These are phyloP conservation scores for Colletotrichum sansevieriae DNA, from an alignment of 2,329 filamentous ascomycete genomes.

Conservation along the genomic window DNA sequence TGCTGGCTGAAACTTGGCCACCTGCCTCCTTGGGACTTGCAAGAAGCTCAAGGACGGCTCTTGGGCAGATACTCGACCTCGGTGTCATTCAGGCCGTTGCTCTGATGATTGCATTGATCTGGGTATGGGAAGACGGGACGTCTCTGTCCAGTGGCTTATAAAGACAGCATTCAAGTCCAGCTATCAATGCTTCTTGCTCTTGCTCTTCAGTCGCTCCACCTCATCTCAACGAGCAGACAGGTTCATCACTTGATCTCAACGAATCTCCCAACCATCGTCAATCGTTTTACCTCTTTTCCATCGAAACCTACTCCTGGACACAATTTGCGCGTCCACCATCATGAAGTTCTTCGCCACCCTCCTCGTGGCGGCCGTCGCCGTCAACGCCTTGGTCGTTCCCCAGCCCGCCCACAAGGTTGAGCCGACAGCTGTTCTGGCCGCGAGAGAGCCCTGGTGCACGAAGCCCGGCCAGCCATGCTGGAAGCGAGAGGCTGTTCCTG, in stretches of 20 bases:
- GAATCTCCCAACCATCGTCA: not conserved
- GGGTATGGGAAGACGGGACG: accelerated
- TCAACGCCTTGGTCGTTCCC: conserved; percentile 46
- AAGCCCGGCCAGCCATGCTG: conserved; percentile 40
- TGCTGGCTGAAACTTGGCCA: not conserved
- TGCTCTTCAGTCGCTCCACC: conserved; percentile 22
- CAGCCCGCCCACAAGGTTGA: conserved; percentile 8
- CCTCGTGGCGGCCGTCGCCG: conserved; percentile 45
- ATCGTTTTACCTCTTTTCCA: not conserved
- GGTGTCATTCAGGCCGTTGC: not conserved
- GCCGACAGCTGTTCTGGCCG: conserved; percentile 26
- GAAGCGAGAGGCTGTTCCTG: conserved; percentile 2
- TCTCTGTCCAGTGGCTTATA: not conserved
- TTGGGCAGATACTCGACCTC: not conserved
- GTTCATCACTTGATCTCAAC: conserved; percentile 1
- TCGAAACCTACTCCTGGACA: not conserved
- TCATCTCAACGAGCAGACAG: conserved; percentile 2
- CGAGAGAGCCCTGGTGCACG: conserved; percentile 47
- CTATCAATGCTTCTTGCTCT: not conserved
- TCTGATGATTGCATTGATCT: not conserved
- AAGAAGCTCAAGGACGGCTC: not conserved
- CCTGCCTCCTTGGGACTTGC: not conserved
- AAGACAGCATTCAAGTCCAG: not conserved
- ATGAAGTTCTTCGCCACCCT: conserved; percentile 50
- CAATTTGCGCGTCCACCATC: not conserved